Percentiles rank a stretch among this genome's conserved stretches.
Evolutionary conservation across 345 rosid genomes (phyloP).

Genomic region (Linum trigynum): DNA sequence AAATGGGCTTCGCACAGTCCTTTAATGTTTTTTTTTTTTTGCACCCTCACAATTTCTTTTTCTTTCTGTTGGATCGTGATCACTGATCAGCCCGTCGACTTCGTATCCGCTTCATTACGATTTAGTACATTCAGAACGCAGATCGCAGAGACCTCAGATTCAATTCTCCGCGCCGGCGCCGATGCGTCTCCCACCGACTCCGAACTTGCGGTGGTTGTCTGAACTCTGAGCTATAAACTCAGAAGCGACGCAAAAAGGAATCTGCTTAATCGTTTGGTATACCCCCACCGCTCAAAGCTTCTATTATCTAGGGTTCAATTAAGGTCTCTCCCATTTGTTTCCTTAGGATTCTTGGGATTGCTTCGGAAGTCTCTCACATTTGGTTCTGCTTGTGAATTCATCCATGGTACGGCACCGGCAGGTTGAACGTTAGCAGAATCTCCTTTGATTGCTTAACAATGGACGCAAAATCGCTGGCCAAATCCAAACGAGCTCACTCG

Average conservation of each 20-base stretch:
- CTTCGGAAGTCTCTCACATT: background rate
- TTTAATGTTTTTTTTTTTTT: too few relatives aligned
- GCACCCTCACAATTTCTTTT: too few relatives aligned
- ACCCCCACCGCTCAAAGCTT: conserved; percentile 4
- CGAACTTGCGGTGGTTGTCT: background rate
- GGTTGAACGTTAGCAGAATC: background rate
- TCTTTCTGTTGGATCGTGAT: too few relatives aligned
- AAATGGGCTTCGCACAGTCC: too few relatives aligned
- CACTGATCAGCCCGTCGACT: too few relatives aligned
- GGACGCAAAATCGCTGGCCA: conserved; percentile 75
- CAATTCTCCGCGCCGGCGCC: background rate
- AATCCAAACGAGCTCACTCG: conserved; percentile 83
- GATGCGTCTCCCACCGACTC: background rate
- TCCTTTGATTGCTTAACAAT: conserved; percentile 15
- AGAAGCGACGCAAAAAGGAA: background rate
- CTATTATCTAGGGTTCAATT: too few relatives aligned
- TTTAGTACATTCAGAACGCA: too few relatives aligned
- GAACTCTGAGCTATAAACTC: background rate
- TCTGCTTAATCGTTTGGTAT: background rate
- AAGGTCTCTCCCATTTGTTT: background rate
- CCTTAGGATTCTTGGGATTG: too few relatives aligned
- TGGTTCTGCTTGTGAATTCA: background rate
- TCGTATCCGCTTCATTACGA: too few relatives aligned
- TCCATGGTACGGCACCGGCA: background rate
- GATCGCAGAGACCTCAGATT: background rate